Percentiles rank a stretch among this genome's conserved stretches.
phyloP scores from a whole-genome alignment of 768 basidiomycete species.

The Strobilomyces echinocephalus region DNA sequence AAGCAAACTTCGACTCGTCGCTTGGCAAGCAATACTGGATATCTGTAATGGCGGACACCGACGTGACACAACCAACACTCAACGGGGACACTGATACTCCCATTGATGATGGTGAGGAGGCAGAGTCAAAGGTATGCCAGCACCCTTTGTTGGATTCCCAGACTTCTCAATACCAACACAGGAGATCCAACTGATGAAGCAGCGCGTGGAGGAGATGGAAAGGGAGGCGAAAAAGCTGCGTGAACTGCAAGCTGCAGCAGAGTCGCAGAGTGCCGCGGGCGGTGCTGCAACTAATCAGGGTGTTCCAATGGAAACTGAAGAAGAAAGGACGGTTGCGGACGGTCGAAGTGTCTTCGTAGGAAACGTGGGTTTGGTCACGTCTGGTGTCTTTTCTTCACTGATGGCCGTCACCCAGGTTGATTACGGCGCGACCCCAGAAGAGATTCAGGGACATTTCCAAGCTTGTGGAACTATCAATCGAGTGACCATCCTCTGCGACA shows the following conservation, averaged over 20 bases:
- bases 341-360: slow-evolving; percentile 89
- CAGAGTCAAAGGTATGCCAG: slow-evolving; percentile 50
- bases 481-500: slow-evolving; percentile 98
- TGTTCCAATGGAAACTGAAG: slow-evolving; percentile 69
- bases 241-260: slow-evolving; percentile 78
- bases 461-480: slow-evolving; percentile 98
- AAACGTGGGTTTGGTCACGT: slow-evolving; percentile 61
- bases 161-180: slow-evolving; percentile 30
- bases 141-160: slow-evolving; percentile 3
- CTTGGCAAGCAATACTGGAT: slow-evolving; percentile 16
- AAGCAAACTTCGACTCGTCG: slow-evolving; percentile 22
- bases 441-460: slow-evolving; percentile 96
- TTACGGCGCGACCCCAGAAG: slow-evolving; percentile 95
- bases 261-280: slow-evolving; percentile 47
- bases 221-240: slow-evolving; percentile 82
- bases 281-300: slow-evolving; percentile 42
- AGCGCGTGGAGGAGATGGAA: slow-evolving; percentile 91
- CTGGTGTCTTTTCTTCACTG: slow-evolving; percentile 8
- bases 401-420: slow-evolving; percentile 67
- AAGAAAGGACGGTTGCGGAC: slow-evolving; percentile 80
- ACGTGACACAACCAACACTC: slow-evolving; percentile 39
- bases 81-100: slow-evolving; percentile 25
- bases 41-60: slow-evolving; percentile 48
- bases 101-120: slow-evolving; percentile 60
- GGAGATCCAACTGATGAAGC: slow-evolving; percentile 90